phyloP scores from a whole-genome alignment of 2,329 filamentous ascomycete genomes.

The Trichoderma cornu-damae region DNA sequence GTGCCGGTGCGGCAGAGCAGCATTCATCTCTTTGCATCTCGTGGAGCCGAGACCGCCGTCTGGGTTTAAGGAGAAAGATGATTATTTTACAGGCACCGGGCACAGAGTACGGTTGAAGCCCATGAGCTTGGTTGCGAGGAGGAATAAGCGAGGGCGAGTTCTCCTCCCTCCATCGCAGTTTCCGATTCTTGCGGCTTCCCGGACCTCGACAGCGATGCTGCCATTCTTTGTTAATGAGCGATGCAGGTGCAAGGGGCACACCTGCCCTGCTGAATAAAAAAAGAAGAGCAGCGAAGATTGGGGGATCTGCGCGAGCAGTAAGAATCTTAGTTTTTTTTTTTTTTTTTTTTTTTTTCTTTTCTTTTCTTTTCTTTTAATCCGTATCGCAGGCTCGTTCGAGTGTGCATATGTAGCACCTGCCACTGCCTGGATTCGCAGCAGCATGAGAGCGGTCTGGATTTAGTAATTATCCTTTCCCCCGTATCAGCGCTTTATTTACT shows the following conservation, averaged over 20 bases:
- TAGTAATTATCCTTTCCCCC: no score
- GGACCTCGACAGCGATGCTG: not conserved
- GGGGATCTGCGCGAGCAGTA: constrained; percentile 8
- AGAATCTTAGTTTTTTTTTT: constrained; percentile 5
- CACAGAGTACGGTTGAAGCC: not conserved
- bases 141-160: not conserved
- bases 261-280: not conserved
- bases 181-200: not conserved
- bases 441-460: no score
- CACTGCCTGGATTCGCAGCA: no score
- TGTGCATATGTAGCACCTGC: no score
- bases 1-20: not conserved
- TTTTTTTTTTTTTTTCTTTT: not conserved
- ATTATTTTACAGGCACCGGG: not conserved
- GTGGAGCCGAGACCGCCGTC: not conserved
- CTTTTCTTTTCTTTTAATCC: not conserved
- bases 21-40: not conserved
- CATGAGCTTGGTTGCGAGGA: not conserved
- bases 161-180: not conserved
- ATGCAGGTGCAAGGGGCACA: not conserved
- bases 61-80: not conserved
- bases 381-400: not conserved
- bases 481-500: no score
- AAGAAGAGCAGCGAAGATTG: not conserved
- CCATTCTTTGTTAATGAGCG: not conserved